phyloP scores from a whole-genome alignment of 2,329 filamentous ascomycete genomes.

The Cadophora luteo-olivacea region DNA sequence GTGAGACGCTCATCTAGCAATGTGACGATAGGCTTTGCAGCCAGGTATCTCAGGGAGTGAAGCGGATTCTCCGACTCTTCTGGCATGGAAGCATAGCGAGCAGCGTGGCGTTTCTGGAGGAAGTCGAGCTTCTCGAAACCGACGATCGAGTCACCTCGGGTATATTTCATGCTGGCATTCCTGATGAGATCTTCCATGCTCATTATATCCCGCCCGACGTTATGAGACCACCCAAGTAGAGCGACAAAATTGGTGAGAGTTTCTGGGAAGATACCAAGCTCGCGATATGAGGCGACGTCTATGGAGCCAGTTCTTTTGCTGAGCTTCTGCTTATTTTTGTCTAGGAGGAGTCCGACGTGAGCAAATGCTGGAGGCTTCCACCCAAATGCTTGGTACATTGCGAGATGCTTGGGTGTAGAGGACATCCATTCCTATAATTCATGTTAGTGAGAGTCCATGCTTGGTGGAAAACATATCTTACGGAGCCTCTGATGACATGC shows the following conservation, averaged over 20 bases:
- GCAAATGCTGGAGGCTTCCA: conserved; percentile 78
- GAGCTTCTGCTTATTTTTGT: conserved; percentile 73
- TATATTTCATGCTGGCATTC: conserved; percentile 84
- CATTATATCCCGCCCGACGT: conserved; percentile 71
- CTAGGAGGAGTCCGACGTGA: conserved; percentile 79
- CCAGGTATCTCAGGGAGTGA: conserved; percentile 39
- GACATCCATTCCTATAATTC: conserved; percentile 83
- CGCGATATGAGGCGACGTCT: conserved; percentile 62
- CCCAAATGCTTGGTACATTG: conserved; percentile 77
- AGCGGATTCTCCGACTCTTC: conserved; percentile 26
- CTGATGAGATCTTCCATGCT: conserved; percentile 72
- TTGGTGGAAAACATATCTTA: conserved; percentile 47
- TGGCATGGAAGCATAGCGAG: conserved; percentile 36
- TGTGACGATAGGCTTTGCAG: conserved; percentile 39
- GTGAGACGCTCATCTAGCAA: conserved; percentile 25
- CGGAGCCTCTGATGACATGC: conserved; percentile 88
- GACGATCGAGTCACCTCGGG: conserved; percentile 86
- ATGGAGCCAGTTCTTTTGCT: conserved; percentile 82
- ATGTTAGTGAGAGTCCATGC: conserved; percentile 15
- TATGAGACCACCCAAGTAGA: conserved; percentile 83
- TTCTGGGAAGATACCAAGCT: conserved; percentile 67
- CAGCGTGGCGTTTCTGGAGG: conserved; percentile 73
- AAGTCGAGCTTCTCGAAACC: conserved; percentile 80
- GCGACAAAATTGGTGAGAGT: conserved; percentile 82
- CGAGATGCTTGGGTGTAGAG: conserved; percentile 81